phyloP scores from a whole-genome alignment of 371 early-diverging fungal genomes.

The Syncephalastrum contaminatum region DNA sequence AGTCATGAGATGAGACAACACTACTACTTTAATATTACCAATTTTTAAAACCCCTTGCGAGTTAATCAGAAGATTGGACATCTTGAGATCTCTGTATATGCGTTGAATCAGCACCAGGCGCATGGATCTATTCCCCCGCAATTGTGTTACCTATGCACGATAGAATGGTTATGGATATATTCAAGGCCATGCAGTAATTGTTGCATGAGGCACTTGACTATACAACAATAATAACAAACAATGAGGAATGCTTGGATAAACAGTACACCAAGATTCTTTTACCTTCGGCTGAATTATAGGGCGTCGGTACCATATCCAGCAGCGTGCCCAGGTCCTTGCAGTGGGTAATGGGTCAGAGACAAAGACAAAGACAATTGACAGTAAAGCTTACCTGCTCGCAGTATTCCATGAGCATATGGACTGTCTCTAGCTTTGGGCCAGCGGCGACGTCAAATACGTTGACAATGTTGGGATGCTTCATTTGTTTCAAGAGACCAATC shows the following conservation, averaged over 20 bases:
- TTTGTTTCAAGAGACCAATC: slow-evolving; percentile 83
- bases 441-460: slow-evolving; percentile 79
- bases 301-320: slow-evolving; percentile 60
- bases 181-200: slow-evolving; percentile 77
- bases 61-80: slow-evolving; percentile 81
- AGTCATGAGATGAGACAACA: not conserved
- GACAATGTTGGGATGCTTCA: slow-evolving; percentile 88
- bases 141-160: slow-evolving; percentile 67
- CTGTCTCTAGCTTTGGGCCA: slow-evolving; percentile 60
- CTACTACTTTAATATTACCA: slow-evolving; percentile 39
- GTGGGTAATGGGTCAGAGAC: not conserved
- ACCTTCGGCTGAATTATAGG: slow-evolving; percentile 64
- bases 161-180: slow-evolving; percentile 73
- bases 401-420: slow-evolving; percentile 80
- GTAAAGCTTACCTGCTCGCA: slow-evolving; percentile 61
- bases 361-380: not conserved
- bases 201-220: slow-evolving; percentile 81
- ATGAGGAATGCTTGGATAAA: not conserved
- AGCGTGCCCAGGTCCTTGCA: slow-evolving; percentile 65
- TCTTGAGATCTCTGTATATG: slow-evolving; percentile 72
- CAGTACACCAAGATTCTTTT: not conserved
- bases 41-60: slow-evolving; percentile 77
- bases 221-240: not conserved
- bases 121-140: not conserved
- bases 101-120: too few relatives aligned